These are phyloP conservation scores for Pythium aquatile DNA, from an alignment of 352 stramenopile genomes.

Conservation along the genomic window DNA sequence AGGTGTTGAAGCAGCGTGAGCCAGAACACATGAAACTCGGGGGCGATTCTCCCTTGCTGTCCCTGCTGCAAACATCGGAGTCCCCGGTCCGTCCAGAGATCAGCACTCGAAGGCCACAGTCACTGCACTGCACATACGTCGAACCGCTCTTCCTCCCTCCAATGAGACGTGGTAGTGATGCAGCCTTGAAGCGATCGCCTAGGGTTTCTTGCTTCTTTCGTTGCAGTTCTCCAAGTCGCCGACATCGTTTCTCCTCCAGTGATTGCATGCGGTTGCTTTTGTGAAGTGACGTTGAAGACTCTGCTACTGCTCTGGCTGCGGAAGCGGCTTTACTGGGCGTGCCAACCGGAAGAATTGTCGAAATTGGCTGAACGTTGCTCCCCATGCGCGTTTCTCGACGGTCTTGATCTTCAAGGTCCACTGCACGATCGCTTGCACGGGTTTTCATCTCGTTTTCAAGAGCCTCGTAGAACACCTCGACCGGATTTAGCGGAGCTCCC, in stretches of 20 bases:
- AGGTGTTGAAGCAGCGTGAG: slow-evolving; percentile 55
- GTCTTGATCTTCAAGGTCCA: background rate
- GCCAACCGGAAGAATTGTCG: background rate
- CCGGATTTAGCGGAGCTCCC: slow-evolving; percentile 16
- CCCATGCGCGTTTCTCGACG: background rate
- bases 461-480: slow-evolving; percentile 42
- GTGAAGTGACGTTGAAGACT: slow-evolving; percentile 25
- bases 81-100: slow-evolving; percentile 32
- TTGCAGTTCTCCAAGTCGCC: slow-evolving; percentile 39
- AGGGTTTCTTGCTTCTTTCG: slow-evolving; percentile 59
- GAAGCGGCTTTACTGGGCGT: background rate
- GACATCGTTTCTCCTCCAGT: slow-evolving; percentile 60
- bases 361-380: background rate
- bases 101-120: slow-evolving; percentile 46
- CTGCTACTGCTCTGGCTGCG: background rate
- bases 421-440: background rate
- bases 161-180: slow-evolving; percentile 61
- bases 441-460: slow-evolving; percentile 26
- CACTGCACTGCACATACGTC: slow-evolving; percentile 47
- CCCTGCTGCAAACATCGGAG: background rate
- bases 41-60: background rate
- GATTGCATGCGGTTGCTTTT: slow-evolving; percentile 51
- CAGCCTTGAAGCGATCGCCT: slow-evolving; percentile 51
- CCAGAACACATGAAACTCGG: slow-evolving; percentile 39
- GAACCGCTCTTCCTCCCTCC: slow-evolving; percentile 71